Evolutionary conservation across 73 alveolate species (phyloP), one percentile per base, ranked within the genome.

Genomic region (Symbiodinium natans): DNA sequence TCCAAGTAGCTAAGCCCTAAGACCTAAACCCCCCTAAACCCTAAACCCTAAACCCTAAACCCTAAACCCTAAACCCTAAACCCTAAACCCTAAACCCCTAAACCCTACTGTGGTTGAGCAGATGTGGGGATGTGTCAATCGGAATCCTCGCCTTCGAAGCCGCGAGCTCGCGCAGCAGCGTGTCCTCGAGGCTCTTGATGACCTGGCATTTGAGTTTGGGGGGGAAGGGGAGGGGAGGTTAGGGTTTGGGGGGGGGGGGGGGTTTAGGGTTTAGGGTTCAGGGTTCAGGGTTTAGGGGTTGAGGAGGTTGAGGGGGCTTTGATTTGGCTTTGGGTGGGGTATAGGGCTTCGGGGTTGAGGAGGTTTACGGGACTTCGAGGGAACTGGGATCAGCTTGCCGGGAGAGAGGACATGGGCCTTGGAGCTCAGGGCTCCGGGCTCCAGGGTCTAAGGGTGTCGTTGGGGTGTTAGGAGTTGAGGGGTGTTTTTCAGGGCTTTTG

Each of bases 161-260:
- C 9, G 99, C 99, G 87, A 93, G 33, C 42, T 93, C 99, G 39
- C 90, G 71, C 54, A 93, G 80, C 82, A 93, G 84, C 40, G 92
- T 82, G 87, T 93, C 99, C 82, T 93, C 99, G 63, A 93, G 56
- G 38, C 46, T 59, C 88, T 93, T 93, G 86, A 93, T 46, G 41
- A 48, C 89, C 99, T 93, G 99, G n/a, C n/a, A n/a, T n/a, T n/a
- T n/a, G n/a, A n/a, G n/a, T 15, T 5, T 7, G 31, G 93, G 19
- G 36, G 59, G 10, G 33, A n/a, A n/a, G n/a, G n/a, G n/a, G n/a
- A n/a, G n/a, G n/a, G 83, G 83, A 17, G 36, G 5, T 13, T 25
- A 13, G 33, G 36, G 77, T 19, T 25, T 59, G 8, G 77, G 33
- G 77, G 36, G 59, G 10, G 33, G 36, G n/a, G 36, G 59, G 10